phyloP scores from a whole-genome alignment of 2,329 filamentous ascomycete species.

The Ceratocystis destructans region DNA sequence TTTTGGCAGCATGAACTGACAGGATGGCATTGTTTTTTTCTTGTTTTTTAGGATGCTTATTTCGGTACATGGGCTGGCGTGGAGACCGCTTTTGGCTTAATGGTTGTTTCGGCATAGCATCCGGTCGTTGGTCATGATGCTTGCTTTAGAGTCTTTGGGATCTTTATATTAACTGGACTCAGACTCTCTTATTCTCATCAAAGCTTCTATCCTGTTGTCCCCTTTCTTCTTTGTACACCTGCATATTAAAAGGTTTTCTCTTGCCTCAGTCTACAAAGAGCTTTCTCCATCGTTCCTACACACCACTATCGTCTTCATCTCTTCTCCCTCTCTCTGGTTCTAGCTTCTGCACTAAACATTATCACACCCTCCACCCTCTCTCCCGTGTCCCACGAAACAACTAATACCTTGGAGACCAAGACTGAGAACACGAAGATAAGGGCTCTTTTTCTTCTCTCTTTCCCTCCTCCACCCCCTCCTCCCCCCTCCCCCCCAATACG shows the following conservation, averaged over 20 bases:
- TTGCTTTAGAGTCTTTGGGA: too few species aligned
- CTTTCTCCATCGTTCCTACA: not conserved
- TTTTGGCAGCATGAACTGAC: slow-evolving; percentile 4
- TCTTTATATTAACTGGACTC: too few species aligned
- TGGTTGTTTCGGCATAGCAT: not conserved
- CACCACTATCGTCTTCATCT: not conserved
- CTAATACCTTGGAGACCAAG: not conserved
- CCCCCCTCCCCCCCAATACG: not conserved
- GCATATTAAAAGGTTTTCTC: too few species aligned
- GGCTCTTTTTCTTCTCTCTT: not conserved
- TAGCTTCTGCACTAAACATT: not conserved
- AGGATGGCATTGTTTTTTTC: not conserved
- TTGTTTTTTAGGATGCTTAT: not conserved
- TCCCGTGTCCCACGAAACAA: too few species aligned
- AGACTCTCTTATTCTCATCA: too few species aligned
- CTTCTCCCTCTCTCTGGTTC: not conserved
- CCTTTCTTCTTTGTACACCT: not conserved
- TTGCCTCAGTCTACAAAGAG: too few species aligned
- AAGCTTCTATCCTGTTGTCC: too few species aligned
- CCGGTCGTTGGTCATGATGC: not conserved
- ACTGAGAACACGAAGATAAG: not conserved
- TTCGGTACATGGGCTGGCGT: not conserved
- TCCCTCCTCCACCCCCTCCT: not conserved
- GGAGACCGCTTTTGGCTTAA: not conserved
- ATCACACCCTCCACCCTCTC: not conserved